Base-by-base conservation (phyloP, 345 rosid species). In the Litchi chinensis region DNA sequence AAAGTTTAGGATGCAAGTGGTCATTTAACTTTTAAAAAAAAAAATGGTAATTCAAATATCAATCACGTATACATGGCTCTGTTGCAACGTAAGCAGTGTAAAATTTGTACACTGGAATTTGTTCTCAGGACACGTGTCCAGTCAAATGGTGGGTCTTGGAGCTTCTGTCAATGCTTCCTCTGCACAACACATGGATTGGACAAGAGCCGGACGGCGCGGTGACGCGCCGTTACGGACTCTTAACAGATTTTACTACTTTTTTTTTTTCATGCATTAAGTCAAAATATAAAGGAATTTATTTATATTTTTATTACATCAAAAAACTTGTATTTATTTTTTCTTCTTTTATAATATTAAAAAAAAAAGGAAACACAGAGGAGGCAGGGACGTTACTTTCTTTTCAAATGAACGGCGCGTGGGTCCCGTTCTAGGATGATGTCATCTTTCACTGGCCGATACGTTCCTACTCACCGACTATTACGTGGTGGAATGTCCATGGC, bases 161-260 rank as follows among this genome's bases (percentile, higher is more conserved):
- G 32, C 59, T 73, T 74, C 76, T 70, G 90, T 85, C 80, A 67
- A 62, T 77, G 89, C 86, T 84, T 84, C 89, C 80, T 82, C 76
- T 82, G 83, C 88, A 66, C 88, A 77, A 43, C 85, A 78, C 89
- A 81, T n/a, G 71, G 88, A 79, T 77, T 79, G 79, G 86, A 89
- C 89, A 87, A 77, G 76, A 62, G 76, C 83, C 88, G 92, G 90
- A 87, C 84, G 90, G 88, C 91, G 81, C 86, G 88, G 89, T 82
- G 86, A 88, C 75, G 48, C 85, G 81, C 74, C 87, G 88, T 88
- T 81, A 77, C 74, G 65, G 19, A 81, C 82, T 80, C 83, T n/a
- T 82, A 86, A 65, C 82, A 68, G 41, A 73, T 77, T 77, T 46
- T 60, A 60, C 50, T 21, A 21, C 46, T 46, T 57, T 16, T 1